Evolutionary conservation across 352 stramenopile species (phyloP).

Genomic region (Hyaloperonospora arabidopsidis): DNA sequence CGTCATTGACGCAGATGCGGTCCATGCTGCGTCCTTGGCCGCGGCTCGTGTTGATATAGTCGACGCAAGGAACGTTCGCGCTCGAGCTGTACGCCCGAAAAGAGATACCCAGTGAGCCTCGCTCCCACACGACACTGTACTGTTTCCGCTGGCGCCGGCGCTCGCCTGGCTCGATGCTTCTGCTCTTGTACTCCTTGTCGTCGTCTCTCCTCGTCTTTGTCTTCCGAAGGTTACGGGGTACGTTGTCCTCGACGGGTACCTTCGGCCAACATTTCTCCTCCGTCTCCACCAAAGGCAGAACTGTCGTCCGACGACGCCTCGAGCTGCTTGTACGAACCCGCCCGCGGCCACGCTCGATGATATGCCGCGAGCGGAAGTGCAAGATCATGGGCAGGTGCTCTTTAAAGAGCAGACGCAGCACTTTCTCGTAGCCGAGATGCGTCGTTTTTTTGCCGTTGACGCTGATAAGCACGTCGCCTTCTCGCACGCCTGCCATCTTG

Average conservation of each 20-base stretch:
- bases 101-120: constrained; percentile 56
- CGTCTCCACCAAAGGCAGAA: constrained; percentile 8
- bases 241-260: constrained; percentile 13
- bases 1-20: constrained; percentile 68
- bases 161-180: constrained; percentile 4
- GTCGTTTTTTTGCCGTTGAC: constrained; percentile 71
- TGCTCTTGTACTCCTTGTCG: constrained; percentile 19
- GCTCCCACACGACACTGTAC: constrained; percentile 69
- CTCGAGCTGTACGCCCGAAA: constrained; percentile 60
- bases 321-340: constrained; percentile 15
- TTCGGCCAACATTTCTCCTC: constrained; percentile 16
- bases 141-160: constrained; percentile 52
- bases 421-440: constrained; percentile 70
- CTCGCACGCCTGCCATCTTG: constrained; percentile 55
- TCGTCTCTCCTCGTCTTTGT: constrained; percentile 28
- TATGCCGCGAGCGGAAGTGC: constrained; percentile 57
- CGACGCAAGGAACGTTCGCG: constrained; percentile 66
- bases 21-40: constrained; percentile 67
- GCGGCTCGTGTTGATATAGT: constrained; percentile 49
- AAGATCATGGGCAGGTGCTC: constrained; percentile 63
- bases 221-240: constrained; percentile 2
- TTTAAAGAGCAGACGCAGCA: constrained; percentile 72
- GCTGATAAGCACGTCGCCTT: constrained; percentile 69
- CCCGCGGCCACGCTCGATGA: background rate
- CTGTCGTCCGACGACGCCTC: background rate